A percentile compares a stretch with the other conserved stretches of the same genome.
Conservation (phyloP, 768 basidiomycete species). For the Trichaptum fuscoviolaceum region DNA sequence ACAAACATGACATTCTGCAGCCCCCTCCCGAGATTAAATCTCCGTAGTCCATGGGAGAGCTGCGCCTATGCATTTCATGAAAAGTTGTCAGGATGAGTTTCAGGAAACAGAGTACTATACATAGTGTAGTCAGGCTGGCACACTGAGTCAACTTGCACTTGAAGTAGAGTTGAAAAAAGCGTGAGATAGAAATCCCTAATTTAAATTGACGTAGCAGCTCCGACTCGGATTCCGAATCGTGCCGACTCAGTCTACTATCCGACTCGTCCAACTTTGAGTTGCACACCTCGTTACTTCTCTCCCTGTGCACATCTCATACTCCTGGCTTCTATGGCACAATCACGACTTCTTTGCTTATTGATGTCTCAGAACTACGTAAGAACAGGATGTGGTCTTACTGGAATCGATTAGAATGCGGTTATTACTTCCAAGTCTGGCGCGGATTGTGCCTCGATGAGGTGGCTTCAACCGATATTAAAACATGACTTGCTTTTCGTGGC, state of each 20-base stretch:
- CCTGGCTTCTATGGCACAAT: background rate
- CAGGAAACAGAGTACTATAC: background rate
- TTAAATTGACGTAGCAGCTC: background rate
- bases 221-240: too few relatives aligned
- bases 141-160: too few relatives aligned
- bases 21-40: background rate
- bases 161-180: background rate
- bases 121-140: too few relatives aligned
- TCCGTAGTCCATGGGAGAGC: background rate
- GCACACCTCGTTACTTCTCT: too few relatives aligned
- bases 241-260: too few relatives aligned
- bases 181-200: background rate
- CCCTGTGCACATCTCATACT: background rate
- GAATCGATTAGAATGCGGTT: background rate
- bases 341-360: background rate
- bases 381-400: background rate
- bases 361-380: background rate
- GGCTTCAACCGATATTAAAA: background rate
- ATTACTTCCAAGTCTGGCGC: background rate
- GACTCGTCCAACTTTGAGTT: too few relatives aligned
- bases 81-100: background rate
- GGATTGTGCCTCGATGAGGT: background rate
- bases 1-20: background rate
- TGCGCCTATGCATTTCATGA: background rate
- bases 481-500: background rate